phyloP scores from a whole-genome alignment of 768 basidiomycete species.

The Pluteus cervinus region DNA sequence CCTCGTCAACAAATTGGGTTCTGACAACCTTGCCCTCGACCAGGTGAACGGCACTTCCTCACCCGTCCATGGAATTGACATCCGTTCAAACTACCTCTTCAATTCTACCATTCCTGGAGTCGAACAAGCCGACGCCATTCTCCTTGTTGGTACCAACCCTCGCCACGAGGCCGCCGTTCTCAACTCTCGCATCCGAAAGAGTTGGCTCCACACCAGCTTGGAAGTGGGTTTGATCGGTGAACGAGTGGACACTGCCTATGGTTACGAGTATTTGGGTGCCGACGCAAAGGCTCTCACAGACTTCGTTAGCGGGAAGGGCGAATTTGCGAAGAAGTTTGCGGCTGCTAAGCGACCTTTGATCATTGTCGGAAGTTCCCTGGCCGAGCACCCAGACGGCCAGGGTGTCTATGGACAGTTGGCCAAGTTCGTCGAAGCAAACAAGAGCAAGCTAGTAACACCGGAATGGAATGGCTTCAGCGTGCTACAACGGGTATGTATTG shows the following conservation, averaged over 20 bases:
- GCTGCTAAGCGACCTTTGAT: constrained; percentile 88
- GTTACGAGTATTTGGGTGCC: constrained; percentile 85
- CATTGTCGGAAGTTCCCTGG: constrained; percentile 83
- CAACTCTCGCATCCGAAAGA: constrained; percentile 95
- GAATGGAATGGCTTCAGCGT: constrained; percentile 96
- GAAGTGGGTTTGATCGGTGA: constrained; percentile 91
- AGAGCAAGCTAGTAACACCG: constrained; percentile 66
- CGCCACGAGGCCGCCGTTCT: constrained; percentile 95
- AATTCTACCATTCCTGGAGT: constrained; percentile 88
- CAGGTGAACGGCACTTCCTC: constrained; percentile 57
- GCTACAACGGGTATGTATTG: constrained; percentile 73
- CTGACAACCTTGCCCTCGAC: constrained; percentile 88
- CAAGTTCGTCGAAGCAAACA: constrained; percentile 76
- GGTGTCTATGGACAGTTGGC: constrained; percentile 72
- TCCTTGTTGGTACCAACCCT: constrained; percentile 94
- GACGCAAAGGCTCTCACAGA: constrained; percentile 69
- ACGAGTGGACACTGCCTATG: constrained; percentile 85
- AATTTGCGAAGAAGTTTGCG: constrained; percentile 83
- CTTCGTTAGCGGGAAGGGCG: constrained; percentile 71
- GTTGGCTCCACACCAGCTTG: constrained; percentile 82
- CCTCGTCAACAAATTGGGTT: constrained; percentile 86
- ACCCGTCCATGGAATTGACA: constrained; percentile 78
- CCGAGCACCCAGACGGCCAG: constrained; percentile 80
- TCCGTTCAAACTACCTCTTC: constrained; percentile 96
- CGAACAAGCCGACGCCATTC: constrained; percentile 87